These are phyloP conservation scores for Centella asiatica DNA, from an alignment of 129 eudicot species.

Conservation along the genomic window DNA sequence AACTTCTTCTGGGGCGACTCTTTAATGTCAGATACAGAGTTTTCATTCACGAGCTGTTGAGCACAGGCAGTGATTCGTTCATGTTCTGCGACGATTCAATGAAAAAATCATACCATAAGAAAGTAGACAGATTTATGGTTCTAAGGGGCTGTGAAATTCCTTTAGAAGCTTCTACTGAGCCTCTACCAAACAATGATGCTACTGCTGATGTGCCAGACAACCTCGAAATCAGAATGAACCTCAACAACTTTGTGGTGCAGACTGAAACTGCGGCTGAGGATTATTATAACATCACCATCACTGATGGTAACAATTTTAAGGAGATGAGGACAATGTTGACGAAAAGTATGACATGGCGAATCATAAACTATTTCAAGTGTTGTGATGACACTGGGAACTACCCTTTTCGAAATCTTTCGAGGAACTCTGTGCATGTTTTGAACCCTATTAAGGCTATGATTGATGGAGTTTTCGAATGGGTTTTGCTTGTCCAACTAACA, in stretches of 20 bases:
- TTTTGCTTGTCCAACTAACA: background rate
- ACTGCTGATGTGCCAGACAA: background rate
- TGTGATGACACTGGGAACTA: background rate
- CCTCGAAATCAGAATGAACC: constrained; percentile 1
- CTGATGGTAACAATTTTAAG: background rate
- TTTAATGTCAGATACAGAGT: constrained; percentile 3
- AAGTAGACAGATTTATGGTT: background rate
- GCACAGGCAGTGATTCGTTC: constrained; percentile 4
- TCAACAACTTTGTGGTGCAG: background rate
- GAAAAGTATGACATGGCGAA: background rate
- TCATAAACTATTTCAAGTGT: background rate
- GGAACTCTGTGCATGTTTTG: background rate
- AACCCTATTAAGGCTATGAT: constrained; percentile 5
- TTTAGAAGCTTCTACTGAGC: background rate
- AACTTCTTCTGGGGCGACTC: background rate
- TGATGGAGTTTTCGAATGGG: background rate
- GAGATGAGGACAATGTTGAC: background rate
- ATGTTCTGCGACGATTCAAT: constrained; percentile 1
- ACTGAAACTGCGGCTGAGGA: background rate
- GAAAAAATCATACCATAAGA: background rate
- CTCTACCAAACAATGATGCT: background rate
- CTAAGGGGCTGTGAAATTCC: constrained; percentile 1
- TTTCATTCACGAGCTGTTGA: background rate
- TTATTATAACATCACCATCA: background rate
- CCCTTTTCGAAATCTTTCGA: background rate